Evolutionary conservation across 495 filamentous ascomycete genomes (phyloP).

Genomic region (Penicillium goetzii): DNA sequence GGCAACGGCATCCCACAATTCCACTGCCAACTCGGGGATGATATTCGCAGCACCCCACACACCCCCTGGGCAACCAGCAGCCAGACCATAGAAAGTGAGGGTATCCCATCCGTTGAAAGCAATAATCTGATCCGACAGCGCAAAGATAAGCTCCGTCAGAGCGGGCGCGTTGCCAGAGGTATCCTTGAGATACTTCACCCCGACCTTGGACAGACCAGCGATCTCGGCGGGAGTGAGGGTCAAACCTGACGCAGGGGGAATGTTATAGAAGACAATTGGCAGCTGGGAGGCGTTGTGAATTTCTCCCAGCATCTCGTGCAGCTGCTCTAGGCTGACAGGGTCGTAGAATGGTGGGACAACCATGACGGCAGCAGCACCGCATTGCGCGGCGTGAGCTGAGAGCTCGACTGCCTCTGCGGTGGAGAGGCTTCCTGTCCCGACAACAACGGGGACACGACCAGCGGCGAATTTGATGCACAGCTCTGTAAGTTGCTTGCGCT

Average conservation of each 20-base stretch:
- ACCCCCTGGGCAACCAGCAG: conserved; percentile 33
- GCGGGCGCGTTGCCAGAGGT: conserved; percentile 44
- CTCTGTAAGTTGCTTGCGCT: conserved; percentile 46
- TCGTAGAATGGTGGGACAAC: conserved; percentile 48
- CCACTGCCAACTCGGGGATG: conserved; percentile 41
- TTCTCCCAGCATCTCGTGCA: conserved; percentile 37
- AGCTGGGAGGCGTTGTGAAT: conserved; percentile 32
- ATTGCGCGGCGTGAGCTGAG: conserved; percentile 35
- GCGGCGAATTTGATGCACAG: conserved; percentile 41
- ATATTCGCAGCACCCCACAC: conserved; percentile 45
- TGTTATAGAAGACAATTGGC: conserved; percentile 45
- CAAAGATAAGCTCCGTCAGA: conserved; percentile 39
- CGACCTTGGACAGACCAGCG: conserved; percentile 33
- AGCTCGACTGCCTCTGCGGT: conserved; percentile 41
- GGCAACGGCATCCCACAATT: conserved; percentile 39
- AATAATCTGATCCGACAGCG: conserved; percentile 35
- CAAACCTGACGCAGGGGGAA: conserved; percentile 35
- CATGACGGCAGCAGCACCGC: conserved; percentile 41
- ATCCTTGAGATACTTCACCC: conserved; percentile 44
- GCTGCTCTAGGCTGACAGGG: conserved; percentile 33
- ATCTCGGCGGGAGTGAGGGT: conserved; percentile 34
- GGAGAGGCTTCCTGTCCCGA: conserved; percentile 36
- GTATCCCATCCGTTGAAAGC: conserved; percentile 46
- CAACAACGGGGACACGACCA: conserved; percentile 41
- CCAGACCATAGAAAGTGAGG: conserved; percentile 43